Base-by-base conservation (phyloP, 129 eudicot genomes). In the Erigeron canadensis region DNA sequence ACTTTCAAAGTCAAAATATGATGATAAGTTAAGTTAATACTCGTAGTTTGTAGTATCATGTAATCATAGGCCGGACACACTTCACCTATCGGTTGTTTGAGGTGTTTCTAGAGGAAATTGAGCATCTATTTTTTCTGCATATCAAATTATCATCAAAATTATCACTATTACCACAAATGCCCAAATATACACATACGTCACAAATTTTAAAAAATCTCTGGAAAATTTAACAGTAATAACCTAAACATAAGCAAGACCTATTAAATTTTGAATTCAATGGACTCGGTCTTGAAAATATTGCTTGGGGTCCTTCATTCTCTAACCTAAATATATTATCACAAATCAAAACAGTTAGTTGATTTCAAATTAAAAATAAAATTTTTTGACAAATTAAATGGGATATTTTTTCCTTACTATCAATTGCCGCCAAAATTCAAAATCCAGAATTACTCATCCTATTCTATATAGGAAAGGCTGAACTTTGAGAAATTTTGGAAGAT, bases 361-460 rank as follows among this genome's bases (percentile, higher is more conserved):
- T 1, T 6, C 38, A 43, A 48, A 10, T 45, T 44, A 21, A 34
- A 50, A 47, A 41, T 16, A 57, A 74, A 65, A 7, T 59, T 8
- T 44, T 64, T 28, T 55, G 7, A 10, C 68, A 13, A 48, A 56
- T 21, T 42, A 37, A 7, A 15, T 44, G 10, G 22, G 58, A 64
- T 3, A 39, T 67, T 15, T 41, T 28, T 1, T 2, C 88, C 70
- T 85, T 89, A n/a, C 96, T 5, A 96, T 93, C 41, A 93, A 82
- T 73, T 93, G 98, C 53, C 98, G 96, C 98, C n/a, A n/a, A n/a
- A n/a, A n/a, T n/a, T n/a, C 98, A 93, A 80, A 93, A 89, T 46
- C 96, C 95, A 73, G 84, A 66, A 82, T 93, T 93, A 77, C 78
- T 89, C 81, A 93, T 76, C 74, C 98, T 80, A 76, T 89, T 87